These are phyloP conservation scores for Zoysia pacifica DNA, from an alignment of 176 grass and related monocot species.

Conservation along the genomic window DNA sequence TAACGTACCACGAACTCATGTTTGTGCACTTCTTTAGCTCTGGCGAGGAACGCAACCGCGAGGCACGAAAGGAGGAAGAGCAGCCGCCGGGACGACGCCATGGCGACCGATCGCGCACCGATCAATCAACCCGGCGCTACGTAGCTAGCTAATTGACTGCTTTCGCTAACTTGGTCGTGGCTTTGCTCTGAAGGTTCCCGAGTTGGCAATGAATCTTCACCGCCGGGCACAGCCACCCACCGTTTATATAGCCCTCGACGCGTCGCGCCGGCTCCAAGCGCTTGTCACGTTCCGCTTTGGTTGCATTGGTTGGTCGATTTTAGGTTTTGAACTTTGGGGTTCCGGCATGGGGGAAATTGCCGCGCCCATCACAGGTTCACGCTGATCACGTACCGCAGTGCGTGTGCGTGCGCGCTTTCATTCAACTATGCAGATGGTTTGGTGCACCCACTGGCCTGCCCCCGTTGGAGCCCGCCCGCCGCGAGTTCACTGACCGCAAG, in stretches of 20 bases:
- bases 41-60: conserved; percentile 3
- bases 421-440: conserved; percentile 54
- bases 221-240: background rate
- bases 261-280: background rate
- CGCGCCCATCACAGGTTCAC: background rate
- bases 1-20: conserved; percentile 78
- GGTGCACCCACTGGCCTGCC: conserved; percentile 67
- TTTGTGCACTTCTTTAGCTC: conserved; percentile 65
- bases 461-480: background rate
- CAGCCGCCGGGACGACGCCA: conserved; percentile 29
- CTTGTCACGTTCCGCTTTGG: background rate
- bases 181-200: conserved; percentile 19
- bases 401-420: background rate
- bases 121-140: background rate
- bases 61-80: conserved; percentile 33
- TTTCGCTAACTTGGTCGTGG: background rate
- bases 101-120: conserved; percentile 4
- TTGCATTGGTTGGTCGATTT: conserved; percentile 51
- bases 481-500: conserved; percentile 17
- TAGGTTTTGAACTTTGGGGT: conserved; percentile 55
- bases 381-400: background rate
- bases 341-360: background rate
- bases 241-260: conserved; percentile 14
- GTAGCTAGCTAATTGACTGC: background rate
- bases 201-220: conserved; percentile 29